Evolutionary conservation across 768 basidiomycete species (phyloP), one percentile per base, ranked within the genome.

Genomic region (Tricholoma flavovirens): DNA sequence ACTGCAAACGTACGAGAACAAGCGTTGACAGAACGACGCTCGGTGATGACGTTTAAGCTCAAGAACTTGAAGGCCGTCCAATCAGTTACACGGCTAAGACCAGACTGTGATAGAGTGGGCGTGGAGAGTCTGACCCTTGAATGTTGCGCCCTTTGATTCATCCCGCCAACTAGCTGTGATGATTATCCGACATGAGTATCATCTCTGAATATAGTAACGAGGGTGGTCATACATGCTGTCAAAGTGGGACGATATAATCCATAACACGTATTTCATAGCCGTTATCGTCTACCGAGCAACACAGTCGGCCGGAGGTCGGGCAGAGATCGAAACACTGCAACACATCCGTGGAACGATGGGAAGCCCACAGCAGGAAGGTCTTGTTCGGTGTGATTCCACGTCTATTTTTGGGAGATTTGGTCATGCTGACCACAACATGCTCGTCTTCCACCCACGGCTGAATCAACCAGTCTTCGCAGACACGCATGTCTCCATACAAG

Each of bases 251-350:
- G 21, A 46, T 35, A 22, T 35, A 54, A 36, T 54, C 54, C 22
- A 54, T 48, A 8, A 54, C 48, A 11, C 30, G 45, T 11, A 54
- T 21, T 26, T 54, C 54, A 10, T 15, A n/a, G 4, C 45, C 14
- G 15, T 46, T 26, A 24, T 46, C 17, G 8, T 46, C 4, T 5
- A 48, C 40, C 32, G 29, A 45, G 22, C 56, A 35, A 49, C 48
- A 49, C 14, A 56, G 46, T 36, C 55, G 49, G 21, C 50, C 55
- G 22, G 49, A 35, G 21, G 33, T 42, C 14, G 45, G 54, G 33
- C 54, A 54, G 22, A 54, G 17, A 35, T 42, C 54, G 19, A 15
- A 48, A 22, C 36, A 32, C 3, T 21, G 30, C 6, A 54, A 14
- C 4, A 4, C 17, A 48, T 29, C 26, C 10, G 11, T 32, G 12